These are phyloP conservation scores for Ganoderma meredithae DNA, from an alignment of 1,284 basidiomycete genomes.

Conservation along the genomic window DNA sequence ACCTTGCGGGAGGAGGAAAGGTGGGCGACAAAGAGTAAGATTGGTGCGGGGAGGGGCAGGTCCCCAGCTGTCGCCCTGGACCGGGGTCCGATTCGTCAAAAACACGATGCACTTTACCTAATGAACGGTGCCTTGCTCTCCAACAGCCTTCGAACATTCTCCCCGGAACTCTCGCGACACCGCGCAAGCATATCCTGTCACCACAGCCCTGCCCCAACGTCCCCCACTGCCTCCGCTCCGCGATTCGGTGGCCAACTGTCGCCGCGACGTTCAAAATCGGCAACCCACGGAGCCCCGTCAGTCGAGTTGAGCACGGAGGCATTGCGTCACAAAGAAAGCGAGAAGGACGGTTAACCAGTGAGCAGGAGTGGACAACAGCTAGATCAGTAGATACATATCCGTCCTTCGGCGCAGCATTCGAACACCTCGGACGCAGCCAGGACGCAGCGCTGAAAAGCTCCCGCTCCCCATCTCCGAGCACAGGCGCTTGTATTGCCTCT, in stretches of 20 bases:
- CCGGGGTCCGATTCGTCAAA: constrained; percentile 4
- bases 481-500: background rate
- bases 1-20: background rate
- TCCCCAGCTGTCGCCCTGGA: background rate
- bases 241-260: background rate
- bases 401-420: background rate
- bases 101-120: constrained; percentile 15
- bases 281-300: background rate
- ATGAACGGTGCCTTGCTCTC: background rate
- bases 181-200: background rate
- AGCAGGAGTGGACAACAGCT: background rate
- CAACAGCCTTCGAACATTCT: background rate
- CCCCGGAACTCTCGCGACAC: background rate
- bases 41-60: background rate
- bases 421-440: background rate
- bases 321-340: background rate
- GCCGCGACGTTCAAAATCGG: background rate
- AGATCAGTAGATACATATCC: background rate
- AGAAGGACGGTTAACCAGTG: background rate
- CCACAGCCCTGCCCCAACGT: background rate
- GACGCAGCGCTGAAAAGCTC: background rate
- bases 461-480: background rate
- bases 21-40: background rate
- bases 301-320: background rate
- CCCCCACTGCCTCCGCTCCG: background rate